phyloP scores from a whole-genome alignment of 2,329 filamentous ascomycete genomes.

The Fonsecaea pedrosoi region DNA sequence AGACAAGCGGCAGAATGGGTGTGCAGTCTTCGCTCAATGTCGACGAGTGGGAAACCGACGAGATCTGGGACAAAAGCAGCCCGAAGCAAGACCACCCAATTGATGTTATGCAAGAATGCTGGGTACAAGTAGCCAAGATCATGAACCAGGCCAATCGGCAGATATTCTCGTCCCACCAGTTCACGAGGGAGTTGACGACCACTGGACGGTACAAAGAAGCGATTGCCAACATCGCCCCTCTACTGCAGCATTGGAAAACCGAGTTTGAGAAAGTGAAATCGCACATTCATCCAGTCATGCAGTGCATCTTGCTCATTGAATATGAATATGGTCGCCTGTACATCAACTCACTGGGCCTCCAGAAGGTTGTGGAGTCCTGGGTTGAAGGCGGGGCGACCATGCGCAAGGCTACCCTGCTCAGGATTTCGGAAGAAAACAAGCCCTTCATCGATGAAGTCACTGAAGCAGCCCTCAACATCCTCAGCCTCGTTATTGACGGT shows the following conservation, averaged over 20 bases:
- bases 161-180: slow-evolving; percentile 83
- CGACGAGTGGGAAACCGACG: slow-evolving; percentile 37
- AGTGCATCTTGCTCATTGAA: slow-evolving; percentile 86
- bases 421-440: slow-evolving; percentile 56
- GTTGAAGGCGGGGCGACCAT: slow-evolving; percentile 34
- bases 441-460: slow-evolving; percentile 68
- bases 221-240: slow-evolving; percentile 79
- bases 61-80: slow-evolving; percentile 38
- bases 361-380: slow-evolving; percentile 80
- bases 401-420: slow-evolving; percentile 33
- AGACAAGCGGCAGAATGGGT: slow-evolving; percentile 89
- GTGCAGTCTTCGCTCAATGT: slow-evolving; percentile 89
- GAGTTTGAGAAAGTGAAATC: slow-evolving; percentile 76
- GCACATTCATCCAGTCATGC: slow-evolving; percentile 50
- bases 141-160: slow-evolving; percentile 91
- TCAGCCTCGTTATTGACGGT: slow-evolving; percentile 65
- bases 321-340: slow-evolving; percentile 76
- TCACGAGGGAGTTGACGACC: slow-evolving; percentile 87
- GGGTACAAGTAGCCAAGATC: slow-evolving; percentile 89
- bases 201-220: slow-evolving; percentile 82
- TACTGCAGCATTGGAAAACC: slow-evolving; percentile 77
- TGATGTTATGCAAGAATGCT: slow-evolving; percentile 75
- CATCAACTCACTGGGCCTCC: slow-evolving; percentile 89
- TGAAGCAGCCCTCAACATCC: slow-evolving; percentile 65
- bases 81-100: slow-evolving; percentile 48